These are phyloP conservation scores for Lactifluus subvellereus DNA, from an alignment of 768 basidiomycete species.

Conservation along the genomic window DNA sequence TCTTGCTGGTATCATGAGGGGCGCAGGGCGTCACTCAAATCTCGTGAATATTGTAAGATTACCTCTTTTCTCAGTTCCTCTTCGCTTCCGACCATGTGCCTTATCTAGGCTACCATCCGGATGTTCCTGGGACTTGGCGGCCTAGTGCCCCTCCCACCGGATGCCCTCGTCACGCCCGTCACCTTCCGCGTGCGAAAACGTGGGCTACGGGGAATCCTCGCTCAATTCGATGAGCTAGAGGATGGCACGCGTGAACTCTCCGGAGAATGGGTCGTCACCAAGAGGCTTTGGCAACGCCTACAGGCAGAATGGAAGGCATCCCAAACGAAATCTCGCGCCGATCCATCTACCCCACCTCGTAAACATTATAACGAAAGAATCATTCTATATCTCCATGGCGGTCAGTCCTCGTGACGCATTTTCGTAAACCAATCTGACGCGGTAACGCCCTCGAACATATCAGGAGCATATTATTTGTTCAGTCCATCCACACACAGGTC, in stretches of 20 bases:
- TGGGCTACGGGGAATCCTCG: constrained; percentile 72
- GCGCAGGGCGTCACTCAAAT: constrained; percentile 71
- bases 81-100: neutral
- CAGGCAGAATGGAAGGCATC: constrained; percentile 71
- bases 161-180: constrained; percentile 92
- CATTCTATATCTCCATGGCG: constrained; percentile 91
- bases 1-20: constrained; percentile 78
- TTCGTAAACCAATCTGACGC: neutral
- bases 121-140: constrained; percentile 72
- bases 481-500: constrained; percentile 86
- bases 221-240: constrained; percentile 67
- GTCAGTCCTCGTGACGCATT: constrained; percentile 37
- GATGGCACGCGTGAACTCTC: constrained; percentile 73
- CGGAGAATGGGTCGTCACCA: constrained; percentile 97
- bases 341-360: constrained; percentile 16
- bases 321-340: constrained; percentile 20
- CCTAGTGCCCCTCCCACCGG: constrained; percentile 80
- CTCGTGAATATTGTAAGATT: constrained; percentile 73
- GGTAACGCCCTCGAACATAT: constrained; percentile 5
- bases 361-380: constrained; percentile 64
- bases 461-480: constrained; percentile 90
- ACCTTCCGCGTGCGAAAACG: constrained; percentile 78
- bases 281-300: constrained; percentile 80
- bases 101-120: constrained; percentile 42
- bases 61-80: neutral